Evolutionary conservation across 2,329 filamentous ascomycete genomes (phyloP).

Genomic region (Chrysosporium keratinophilum): DNA sequence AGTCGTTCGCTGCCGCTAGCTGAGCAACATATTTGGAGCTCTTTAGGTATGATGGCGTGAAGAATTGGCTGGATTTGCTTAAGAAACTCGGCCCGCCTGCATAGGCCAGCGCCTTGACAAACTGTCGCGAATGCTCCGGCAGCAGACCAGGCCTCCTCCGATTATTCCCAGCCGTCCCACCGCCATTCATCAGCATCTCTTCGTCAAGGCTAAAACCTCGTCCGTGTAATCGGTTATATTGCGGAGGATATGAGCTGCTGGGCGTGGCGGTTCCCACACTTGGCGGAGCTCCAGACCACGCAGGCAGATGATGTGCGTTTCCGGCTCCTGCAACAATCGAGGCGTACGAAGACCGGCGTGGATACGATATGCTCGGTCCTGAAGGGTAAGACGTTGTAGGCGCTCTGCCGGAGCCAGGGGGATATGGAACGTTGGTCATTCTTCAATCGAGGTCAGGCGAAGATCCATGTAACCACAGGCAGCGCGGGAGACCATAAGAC

Average conservation of each 20-base stretch:
- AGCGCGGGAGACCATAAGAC: neutral
- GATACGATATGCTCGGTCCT: slow-evolving; percentile 29
- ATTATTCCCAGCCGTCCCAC: slow-evolving; percentile 33
- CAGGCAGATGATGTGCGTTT: slow-evolving; percentile 30
- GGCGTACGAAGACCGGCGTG: slow-evolving; percentile 51
- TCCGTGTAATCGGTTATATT: slow-evolving; percentile 26
- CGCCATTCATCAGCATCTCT: slow-evolving; percentile 40
- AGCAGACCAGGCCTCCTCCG: slow-evolving; percentile 36
- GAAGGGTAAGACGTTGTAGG: slow-evolving; percentile 28
- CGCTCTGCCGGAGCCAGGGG: slow-evolving; percentile 34
- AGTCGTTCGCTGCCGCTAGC: slow-evolving; percentile 59
- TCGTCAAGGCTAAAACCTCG: slow-evolving; percentile 36
- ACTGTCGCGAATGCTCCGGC: slow-evolving; percentile 41
- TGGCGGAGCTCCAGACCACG: slow-evolving; percentile 29
- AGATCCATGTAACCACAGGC: neutral
- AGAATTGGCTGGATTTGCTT: slow-evolving; percentile 44
- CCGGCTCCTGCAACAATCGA: slow-evolving; percentile 48
- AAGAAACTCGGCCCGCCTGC: slow-evolving; percentile 17
- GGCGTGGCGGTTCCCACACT: slow-evolving; percentile 24
- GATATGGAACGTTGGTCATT: slow-evolving; percentile 38
- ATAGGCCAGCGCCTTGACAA: slow-evolving; percentile 27
- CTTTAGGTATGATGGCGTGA: slow-evolving; percentile 73
- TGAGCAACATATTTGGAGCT: slow-evolving; percentile 67
- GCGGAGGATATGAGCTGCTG: slow-evolving; percentile 29
- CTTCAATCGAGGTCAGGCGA: slow-evolving; percentile 12